Percentiles rank a stretch among this genome's conserved stretches.
phyloP scores from a whole-genome alignment of 2,329 filamentous ascomycete species.

The Ophiostoma himal-ulmi region DNA sequence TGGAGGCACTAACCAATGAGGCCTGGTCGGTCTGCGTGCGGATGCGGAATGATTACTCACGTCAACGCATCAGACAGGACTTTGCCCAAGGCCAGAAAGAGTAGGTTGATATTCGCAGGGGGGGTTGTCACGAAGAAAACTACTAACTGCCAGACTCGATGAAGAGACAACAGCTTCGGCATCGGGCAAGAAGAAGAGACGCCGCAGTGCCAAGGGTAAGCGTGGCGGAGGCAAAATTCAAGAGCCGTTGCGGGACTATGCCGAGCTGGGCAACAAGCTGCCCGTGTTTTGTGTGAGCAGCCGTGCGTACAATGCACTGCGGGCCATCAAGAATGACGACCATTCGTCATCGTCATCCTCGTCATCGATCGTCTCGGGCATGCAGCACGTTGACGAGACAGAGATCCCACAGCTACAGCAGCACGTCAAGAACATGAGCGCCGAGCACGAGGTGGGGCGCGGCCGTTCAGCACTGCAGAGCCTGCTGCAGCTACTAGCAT shows the following conservation, averaged over 20 bases:
- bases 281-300: conserved; percentile 1
- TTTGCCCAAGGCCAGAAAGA: conserved; percentile 3
- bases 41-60: not conserved
- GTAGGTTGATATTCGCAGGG: not conserved
- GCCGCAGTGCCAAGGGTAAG: not conserved
- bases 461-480: not conserved
- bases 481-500: not conserved
- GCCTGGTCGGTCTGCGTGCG: not conserved
- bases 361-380: not conserved
- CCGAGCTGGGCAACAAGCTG: not conserved
- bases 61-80: not conserved
- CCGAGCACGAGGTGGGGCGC: not conserved
- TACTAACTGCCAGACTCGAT: not conserved
- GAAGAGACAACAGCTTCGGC: not conserved
- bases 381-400: not conserved
- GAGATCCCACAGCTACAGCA: not conserved
- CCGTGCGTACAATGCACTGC: not conserved
- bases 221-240: not conserved
- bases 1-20: not conserved
- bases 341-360: not conserved
- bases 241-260: not conserved
- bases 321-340: not conserved
- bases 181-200: not conserved
- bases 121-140: not conserved
- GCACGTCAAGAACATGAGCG: not conserved